A percentile compares a stretch with the other conserved stretches of the same genome.
These are phyloP conservation scores for Blastomyces emzantsi DNA, from an alignment of 2,329 filamentous ascomycete genomes.

Conservation along the genomic window DNA sequence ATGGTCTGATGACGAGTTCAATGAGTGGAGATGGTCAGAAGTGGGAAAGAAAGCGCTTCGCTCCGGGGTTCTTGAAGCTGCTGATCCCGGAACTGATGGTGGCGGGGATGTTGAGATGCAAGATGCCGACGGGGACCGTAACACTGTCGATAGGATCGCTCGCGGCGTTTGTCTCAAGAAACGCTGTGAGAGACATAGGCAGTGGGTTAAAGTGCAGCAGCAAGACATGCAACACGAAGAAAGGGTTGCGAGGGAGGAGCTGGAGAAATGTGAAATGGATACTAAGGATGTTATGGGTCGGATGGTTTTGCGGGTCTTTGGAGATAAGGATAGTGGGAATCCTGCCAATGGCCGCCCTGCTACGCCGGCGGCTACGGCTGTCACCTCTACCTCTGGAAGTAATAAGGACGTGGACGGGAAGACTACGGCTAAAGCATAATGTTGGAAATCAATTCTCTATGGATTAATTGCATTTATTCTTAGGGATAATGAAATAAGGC, in stretches of 20 bases:
- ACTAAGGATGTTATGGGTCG: slow-evolving; percentile 36
- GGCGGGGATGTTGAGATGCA: slow-evolving; percentile 31
- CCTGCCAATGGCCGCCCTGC: slow-evolving; percentile 13
- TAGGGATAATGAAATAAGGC: background rate
- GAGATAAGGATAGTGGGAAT: slow-evolving; percentile 28
- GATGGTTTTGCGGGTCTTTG: slow-evolving; percentile 34
- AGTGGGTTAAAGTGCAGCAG: slow-evolving; percentile 41
- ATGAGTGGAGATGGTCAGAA: slow-evolving; percentile 36
- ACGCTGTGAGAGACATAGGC: slow-evolving; percentile 40
- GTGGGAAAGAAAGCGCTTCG: slow-evolving; percentile 32
- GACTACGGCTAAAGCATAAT: background rate
- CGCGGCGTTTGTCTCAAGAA: slow-evolving; percentile 41
- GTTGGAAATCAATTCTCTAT: background rate
- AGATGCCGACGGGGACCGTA: slow-evolving; percentile 24
- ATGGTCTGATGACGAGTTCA: slow-evolving; percentile 42
- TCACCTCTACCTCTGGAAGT: background rate
- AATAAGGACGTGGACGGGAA: slow-evolving; percentile 8
- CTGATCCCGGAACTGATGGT: slow-evolving; percentile 18
- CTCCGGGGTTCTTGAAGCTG: slow-evolving; percentile 30
- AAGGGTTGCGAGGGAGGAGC: slow-evolving; percentile 31
- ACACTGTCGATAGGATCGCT: slow-evolving; percentile 24
- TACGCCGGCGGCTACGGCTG: background rate
- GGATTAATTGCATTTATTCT: background rate
- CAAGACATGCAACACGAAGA: slow-evolving; percentile 39
- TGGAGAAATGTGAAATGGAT: slow-evolving; percentile 33